Percentiles rank a stretch among this genome's conserved stretches.
These are phyloP conservation scores for Vigna unguiculata DNA, from an alignment of 306 rosid species.

Conservation along the genomic window DNA sequence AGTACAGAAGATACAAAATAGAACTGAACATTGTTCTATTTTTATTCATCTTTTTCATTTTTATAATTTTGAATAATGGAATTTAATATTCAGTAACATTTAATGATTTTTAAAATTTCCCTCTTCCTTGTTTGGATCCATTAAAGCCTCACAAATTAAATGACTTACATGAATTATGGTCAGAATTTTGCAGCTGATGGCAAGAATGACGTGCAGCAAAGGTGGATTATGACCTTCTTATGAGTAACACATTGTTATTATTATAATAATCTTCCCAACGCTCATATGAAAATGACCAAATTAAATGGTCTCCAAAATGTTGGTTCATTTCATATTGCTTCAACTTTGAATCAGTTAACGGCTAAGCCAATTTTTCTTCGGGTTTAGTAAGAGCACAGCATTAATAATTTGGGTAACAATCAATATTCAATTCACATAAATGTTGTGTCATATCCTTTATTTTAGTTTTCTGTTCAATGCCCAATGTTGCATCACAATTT, in stretches of 20 bases:
- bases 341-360: not conserved
- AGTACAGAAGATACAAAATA: not conserved
- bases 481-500: slow-evolving; percentile 3
- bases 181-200: not conserved
- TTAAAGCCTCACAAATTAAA: too few species aligned
- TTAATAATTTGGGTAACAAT: not conserved
- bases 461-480: not conserved
- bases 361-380: not conserved
- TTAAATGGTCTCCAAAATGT: slow-evolving; percentile 1
- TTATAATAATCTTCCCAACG: not conserved
- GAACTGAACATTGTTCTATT: too few species aligned
- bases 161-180: too few species aligned
- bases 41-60: too few species aligned
- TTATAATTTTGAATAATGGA: too few species aligned
- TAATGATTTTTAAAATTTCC: too few species aligned
- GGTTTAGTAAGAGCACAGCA: not conserved
- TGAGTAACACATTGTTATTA: not conserved
- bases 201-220: slow-evolving; percentile 8
- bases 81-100: too few species aligned
- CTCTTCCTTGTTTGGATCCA: too few species aligned
- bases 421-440: not conserved
- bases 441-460: not conserved
- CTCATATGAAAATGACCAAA: slow-evolving; percentile 31
- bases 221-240: slow-evolving; percentile 10
- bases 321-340: not conserved